A percentile compares a stretch with the other conserved stretches of the same genome.
phyloP scores from a whole-genome alignment of 805 yeast species.

The Lachancea quebecensis region DNA sequence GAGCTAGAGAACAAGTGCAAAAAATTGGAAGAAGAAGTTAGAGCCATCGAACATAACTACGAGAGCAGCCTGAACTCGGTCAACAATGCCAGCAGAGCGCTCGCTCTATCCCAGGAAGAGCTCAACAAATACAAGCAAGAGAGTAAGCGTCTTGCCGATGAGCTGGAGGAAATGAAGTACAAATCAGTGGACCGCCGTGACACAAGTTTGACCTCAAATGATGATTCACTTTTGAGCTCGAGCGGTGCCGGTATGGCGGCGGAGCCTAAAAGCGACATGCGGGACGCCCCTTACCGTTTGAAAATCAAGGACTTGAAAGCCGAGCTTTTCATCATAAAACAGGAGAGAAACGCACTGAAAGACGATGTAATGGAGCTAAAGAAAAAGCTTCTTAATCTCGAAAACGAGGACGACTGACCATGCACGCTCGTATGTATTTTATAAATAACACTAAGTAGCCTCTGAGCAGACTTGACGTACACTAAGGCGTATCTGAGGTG shows the following conservation, averaged over 20 bases:
- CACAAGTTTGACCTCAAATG: constrained; percentile 23
- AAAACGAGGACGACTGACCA: constrained; percentile 6
- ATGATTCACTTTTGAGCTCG: constrained; percentile 13
- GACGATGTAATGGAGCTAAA: constrained; percentile 52
- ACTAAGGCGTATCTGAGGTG: not conserved
- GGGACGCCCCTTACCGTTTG: constrained; percentile 57
- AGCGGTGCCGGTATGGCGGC: constrained; percentile 14
- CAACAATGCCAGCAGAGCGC: constrained; percentile 67
- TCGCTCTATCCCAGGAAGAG: constrained; percentile 68
- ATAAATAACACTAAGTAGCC: not conserved
- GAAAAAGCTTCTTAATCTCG: constrained; percentile 40
- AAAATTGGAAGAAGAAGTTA: constrained; percentile 19
- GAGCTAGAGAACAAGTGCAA: constrained; percentile 28
- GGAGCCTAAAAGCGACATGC: constrained; percentile 23
- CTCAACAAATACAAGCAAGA: constrained; percentile 50
- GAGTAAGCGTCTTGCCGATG: constrained; percentile 50
- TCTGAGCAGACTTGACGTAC: no score
- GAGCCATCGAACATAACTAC: constrained; percentile 50
- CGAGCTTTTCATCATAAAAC: constrained; percentile 69
- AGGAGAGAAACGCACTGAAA: constrained; percentile 75
- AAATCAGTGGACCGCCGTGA: constrained; percentile 19
- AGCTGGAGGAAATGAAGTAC: constrained; percentile 62
- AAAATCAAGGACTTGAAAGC: constrained; percentile 80
- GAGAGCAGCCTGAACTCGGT: constrained; percentile 65
- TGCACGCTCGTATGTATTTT: not conserved